Base-by-base conservation (phyloP, 768 basidiomycete genomes). In the Agrocybe pediades region DNA sequence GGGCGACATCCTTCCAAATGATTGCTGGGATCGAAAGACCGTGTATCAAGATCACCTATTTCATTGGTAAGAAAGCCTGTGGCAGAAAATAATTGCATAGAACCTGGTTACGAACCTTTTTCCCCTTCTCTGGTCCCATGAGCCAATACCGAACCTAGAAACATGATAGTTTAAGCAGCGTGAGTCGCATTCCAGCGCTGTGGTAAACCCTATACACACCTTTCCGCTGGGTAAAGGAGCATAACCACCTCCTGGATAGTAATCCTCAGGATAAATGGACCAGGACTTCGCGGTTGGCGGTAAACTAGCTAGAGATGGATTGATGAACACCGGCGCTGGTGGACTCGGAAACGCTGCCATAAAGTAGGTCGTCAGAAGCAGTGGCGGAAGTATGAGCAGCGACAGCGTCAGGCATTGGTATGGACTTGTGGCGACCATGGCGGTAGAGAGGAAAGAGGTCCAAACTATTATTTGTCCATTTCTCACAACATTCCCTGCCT, bases 11-110 rank as follows among this genome's bases (percentile, higher is more conserved):
- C 62, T 82, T 86, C 88, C 87, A 92, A 49, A 91, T 78, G 43
- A 90, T 81, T 26, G 88, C 75, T 6, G 90, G 89, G 27, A 90
- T 81, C 15, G 87, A 88, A 15, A 92, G 77, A 11, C 90, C 90
- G 57, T 91, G 87, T 7, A 93, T 86, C 27, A 92, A 75, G 9
- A 90, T 83, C 19, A 92, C 74, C 90, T 92, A 46, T 13, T n/a
- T n/a, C n/a, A 20, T 17, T 33, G 23, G 16, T 23, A 30, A 39
- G 24, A 23, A 26, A 44, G 46, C 21, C n/a, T n/a, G n/a, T n/a
- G n/a, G n/a, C n/a, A n/a, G n/a, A n/a, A n/a, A n/a, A n/a, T n/a
- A n/a, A n/a, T n/a, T n/a, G n/a, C n/a, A 24, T n/a, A 6, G 13
- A 30, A 55, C 54, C 30, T 44, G 33, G 53, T 46, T 1, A 65